Evolutionary conservation across 2,329 filamentous ascomycete genomes (phyloP).

Genomic region (Neopestalotiopsis sp.): DNA sequence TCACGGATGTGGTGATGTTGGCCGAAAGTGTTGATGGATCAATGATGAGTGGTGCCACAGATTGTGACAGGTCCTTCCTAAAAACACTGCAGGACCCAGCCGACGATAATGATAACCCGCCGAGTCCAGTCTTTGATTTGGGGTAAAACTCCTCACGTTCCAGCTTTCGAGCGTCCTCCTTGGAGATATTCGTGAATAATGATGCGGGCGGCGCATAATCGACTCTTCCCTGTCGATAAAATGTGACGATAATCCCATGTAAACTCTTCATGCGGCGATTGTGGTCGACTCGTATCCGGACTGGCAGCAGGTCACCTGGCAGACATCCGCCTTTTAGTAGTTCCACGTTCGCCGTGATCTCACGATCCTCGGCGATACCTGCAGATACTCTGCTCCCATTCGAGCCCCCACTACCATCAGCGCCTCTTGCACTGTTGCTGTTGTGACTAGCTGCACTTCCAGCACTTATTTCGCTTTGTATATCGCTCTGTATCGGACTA

Average conservation of each 20-base stretch:
- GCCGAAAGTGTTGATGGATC: slow-evolving; percentile 80
- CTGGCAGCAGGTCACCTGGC: slow-evolving; percentile 80
- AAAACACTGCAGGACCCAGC: slow-evolving; percentile 91
- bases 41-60: slow-evolving; percentile 86
- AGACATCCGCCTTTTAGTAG: slow-evolving; percentile 83
- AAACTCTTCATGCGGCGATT: slow-evolving; percentile 89
- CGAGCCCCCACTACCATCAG: slow-evolving; percentile 54
- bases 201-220: slow-evolving; percentile 71
- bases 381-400: slow-evolving; percentile 55
- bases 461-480: slow-evolving; percentile 72
- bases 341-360: slow-evolving; percentile 86
- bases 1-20: slow-evolving; percentile 81
- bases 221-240: slow-evolving; percentile 90
- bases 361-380: slow-evolving; percentile 67
- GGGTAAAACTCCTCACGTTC: slow-evolving; percentile 87
- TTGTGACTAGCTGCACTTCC: slow-evolving; percentile 74
- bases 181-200: slow-evolving; percentile 59
- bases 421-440: slow-evolving; percentile 59
- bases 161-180: slow-evolving; percentile 69
- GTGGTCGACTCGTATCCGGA: slow-evolving; percentile 84
- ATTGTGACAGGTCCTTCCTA: slow-evolving; percentile 90
- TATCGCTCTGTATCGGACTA: slow-evolving; percentile 55
- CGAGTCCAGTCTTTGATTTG: slow-evolving; percentile 83
- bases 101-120: slow-evolving; percentile 84
- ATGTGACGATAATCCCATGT: slow-evolving; percentile 89